Base-by-base conservation (phyloP, 139 green algal genomes). In the Diplosphaera chodatii region DNA sequence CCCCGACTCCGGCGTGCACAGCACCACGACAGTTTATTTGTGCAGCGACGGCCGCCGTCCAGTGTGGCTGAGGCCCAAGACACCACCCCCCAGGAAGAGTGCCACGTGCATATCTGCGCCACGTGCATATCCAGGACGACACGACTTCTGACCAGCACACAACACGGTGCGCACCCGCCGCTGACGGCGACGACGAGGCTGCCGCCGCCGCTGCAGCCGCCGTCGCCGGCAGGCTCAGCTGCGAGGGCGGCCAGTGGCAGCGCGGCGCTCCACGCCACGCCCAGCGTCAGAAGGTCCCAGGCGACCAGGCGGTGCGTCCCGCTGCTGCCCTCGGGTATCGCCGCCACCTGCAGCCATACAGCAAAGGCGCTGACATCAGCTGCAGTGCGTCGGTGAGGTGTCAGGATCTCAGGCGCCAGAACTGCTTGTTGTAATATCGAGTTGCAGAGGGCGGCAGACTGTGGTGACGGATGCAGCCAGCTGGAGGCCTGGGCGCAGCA, bases 241-340 rank as follows among this genome's bases (percentile, higher is more conserved):
- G 79, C 76, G 20, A 85, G 70, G 27, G 68, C 70, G 28, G 33
- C 71, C 3, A 66, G 70, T 1, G 55, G 33, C 66, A 82, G 6
- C 27, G 65, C 66, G 27, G 74, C 55, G 27, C 65, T 73, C 85
- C 86, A 90, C 18, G 77, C 75, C 28, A 89, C 41, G 16, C 70
- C 69, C n/a, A 64, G 55, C 2, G 77, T 88, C 29, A 89, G 72
- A 30, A 91, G 21, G 27, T 69, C 55, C 70, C 66, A 68, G 31
- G 71, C 63, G 6, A 68, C 37, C 32, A 79, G 37, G 6, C 20
- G 55, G 16, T 22, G 4, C 27, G 34, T 15, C 16, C 27, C 2
- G 25, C 16, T 25, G 48, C 48, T 25, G 48, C 48, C 48, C 16
- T 59, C 48, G 22, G 48, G 48, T 3, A 59, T 25, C 48, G 48